Evolutionary conservation across 169 alveolate genomes (phyloP), one percentile per base, ranked within the genome.

Genomic region (Cryptosporidium parvum): DNA sequence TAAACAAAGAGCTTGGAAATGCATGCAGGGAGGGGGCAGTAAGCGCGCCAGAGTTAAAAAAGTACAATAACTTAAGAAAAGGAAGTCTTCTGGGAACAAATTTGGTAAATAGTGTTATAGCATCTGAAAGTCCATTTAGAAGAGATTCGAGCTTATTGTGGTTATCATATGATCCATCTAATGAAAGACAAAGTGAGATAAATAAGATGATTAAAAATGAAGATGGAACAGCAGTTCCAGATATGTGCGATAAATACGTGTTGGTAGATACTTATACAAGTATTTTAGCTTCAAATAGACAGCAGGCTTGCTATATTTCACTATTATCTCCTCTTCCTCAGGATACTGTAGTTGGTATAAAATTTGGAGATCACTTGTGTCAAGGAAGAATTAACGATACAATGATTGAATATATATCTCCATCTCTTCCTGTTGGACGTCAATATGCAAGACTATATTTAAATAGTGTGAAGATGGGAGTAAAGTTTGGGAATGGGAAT

Each of bases 361-460:
- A 65, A 29, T 62, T 80, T 62, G 89, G 89, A 23, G 80, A 59
- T 1, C 89, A 80, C 16, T 31, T 80, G n/a, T 80, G 89, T 45
- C 33, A 61, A 12, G 89, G 80, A 42, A 62, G 29, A 45, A 39
- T 80, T 16, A 62, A 59, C 6, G 89, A 80, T 31, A 80, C 73
- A 26, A 62, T 80, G 35, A 80, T 80, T 10, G 89, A 80, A 42
- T 80, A 62, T 42, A 42, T 80, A 18, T 62, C 75, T 23, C 89
- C 89, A n/a, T 58, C 65, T 26, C 75, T 80, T 48, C 59, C 72
- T 35, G 75, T 80, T 4, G 89, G 89, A 2, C 33, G 75, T n/a
- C 72, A 67, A 6, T 80, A 80, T 80, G 75, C 75, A 61, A 48
- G 23, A 61, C 42, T 80, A 26, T 80, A 62, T 29, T 14, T 80